A percentile compares a stretch with the other conserved stretches of the same genome.
phyloP scores from a whole-genome alignment of 1,284 basidiomycete species.

The Austroboletus niveus region DNA sequence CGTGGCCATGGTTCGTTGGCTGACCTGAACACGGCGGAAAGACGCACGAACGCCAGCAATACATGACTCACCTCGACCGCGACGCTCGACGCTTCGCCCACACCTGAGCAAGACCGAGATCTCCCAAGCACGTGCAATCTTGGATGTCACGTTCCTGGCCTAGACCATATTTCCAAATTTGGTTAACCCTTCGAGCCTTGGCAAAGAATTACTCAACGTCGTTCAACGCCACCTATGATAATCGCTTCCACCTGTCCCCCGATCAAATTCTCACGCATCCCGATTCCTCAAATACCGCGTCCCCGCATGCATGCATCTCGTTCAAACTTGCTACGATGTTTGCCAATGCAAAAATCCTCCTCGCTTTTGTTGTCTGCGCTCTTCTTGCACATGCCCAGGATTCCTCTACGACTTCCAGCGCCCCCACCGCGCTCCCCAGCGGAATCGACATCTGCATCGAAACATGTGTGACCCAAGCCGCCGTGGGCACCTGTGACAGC shows the following conservation, averaged over 20 bases:
- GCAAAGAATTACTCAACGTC: neutral
- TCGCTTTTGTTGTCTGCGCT: conserved; percentile 12
- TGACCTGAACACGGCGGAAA: too few species aligned
- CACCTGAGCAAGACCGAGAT: too few species aligned
- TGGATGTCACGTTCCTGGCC: conserved; percentile 3
- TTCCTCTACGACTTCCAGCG: neutral
- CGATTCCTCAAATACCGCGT: conserved; percentile 15
- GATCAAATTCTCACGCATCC: conserved; percentile 10
- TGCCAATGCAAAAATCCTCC: conserved; percentile 12
- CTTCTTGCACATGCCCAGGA: conserved; percentile 21
- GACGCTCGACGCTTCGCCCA: too few species aligned
- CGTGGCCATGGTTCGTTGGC: too few species aligned
- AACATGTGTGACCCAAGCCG: conserved; percentile 7
- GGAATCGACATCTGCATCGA: conserved; percentile 11
- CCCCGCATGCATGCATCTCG: neutral
- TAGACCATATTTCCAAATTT: neutral
- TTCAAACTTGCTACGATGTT: conserved; percentile 13
- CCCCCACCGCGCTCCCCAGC: neutral
- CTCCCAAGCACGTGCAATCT: neutral
- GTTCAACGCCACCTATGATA: neutral
- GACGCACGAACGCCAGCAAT: too few species aligned
- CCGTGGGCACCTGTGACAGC: neutral
- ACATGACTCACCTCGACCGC: too few species aligned
- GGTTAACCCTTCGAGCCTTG: neutral
- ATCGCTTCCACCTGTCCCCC: too few species aligned